Evolutionary conservation across 2,329 filamentous ascomycete genomes (phyloP).

Genomic region (Phaeosphaeriaceae sp.): DNA sequence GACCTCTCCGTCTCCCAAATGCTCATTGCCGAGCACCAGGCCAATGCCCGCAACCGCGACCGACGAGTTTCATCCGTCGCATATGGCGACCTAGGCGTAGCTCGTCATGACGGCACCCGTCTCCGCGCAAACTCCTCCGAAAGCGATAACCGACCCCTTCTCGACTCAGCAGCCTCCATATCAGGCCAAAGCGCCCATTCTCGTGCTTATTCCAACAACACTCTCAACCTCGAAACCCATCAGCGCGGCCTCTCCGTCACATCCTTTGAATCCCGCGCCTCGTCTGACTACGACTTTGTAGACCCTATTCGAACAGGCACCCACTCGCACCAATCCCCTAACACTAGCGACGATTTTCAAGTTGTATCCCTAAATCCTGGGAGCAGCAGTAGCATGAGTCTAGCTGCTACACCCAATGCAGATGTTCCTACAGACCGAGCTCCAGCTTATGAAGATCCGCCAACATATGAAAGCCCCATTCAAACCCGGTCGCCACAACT

Average conservation of each 20-base stretch:
- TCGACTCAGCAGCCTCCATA: constrained; percentile 75
- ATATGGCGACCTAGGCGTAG: constrained; percentile 78
- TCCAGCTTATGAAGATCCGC: constrained; percentile 56
- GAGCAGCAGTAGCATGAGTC: constrained; percentile 41
- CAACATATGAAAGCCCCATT: constrained; percentile 55
- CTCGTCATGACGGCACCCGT: constrained; percentile 77
- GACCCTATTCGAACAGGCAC: constrained; percentile 29
- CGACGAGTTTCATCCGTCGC: constrained; percentile 75
- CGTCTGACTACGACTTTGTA: constrained; percentile 45
- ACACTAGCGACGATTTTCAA: constrained; percentile 50
- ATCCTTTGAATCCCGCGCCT: constrained; percentile 47
- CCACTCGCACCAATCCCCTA: constrained; percentile 11
- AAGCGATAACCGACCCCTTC: constrained; percentile 72
- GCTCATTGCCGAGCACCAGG: constrained; percentile 64
- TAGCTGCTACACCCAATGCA: constrained; percentile 26
- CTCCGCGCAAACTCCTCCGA: constrained; percentile 75
- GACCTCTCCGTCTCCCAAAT: constrained; percentile 51
- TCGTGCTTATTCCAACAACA: constrained; percentile 33
- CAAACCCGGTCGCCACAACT: constrained; percentile 41
- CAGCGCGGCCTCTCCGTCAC: constrained; percentile 52
- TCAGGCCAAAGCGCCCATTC: constrained; percentile 38
- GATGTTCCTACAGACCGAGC: constrained; percentile 42
- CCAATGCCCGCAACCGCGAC: constrained; percentile 62
- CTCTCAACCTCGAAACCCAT: constrained; percentile 41
- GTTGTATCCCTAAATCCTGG: constrained; percentile 49